Conservation (phyloP, 164 flowering plant species). For the Liquidambar formosana region DNA sequence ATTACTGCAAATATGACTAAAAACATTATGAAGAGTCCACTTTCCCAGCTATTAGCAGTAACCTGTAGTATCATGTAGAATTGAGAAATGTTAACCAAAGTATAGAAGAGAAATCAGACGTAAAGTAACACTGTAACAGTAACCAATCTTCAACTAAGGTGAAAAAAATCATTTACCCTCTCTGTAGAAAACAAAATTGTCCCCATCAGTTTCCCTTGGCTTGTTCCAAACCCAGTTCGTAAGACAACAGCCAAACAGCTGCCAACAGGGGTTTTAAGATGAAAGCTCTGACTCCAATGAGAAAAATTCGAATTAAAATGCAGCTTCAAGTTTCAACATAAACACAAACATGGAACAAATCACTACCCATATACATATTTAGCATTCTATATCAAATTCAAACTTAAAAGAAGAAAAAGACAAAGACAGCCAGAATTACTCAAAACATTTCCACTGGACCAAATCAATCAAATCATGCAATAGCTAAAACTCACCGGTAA, state of each 20-base stretch:
- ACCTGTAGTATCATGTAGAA: conserved; percentile 54
- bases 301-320: no score
- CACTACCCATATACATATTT: no score
- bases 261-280: conserved; percentile 89
- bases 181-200: conserved; percentile 98
- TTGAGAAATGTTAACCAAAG: not conserved
- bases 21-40: conserved; percentile 91
- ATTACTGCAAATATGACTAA: conserved; percentile 92
- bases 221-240: conserved; percentile 97
- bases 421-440: no score
- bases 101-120: not conserved
- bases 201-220: conserved; percentile 97
- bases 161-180: conserved; percentile 54
- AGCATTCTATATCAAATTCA: no score
- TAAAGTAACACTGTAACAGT: not conserved
- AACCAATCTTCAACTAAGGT: conserved; percentile 10
- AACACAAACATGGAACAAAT: no score
- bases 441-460: no score
- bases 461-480: no score
- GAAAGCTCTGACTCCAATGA: conserved; percentile 48
- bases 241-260: conserved; percentile 94
- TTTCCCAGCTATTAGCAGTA: conserved; percentile 99
- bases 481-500: no score
- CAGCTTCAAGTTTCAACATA: no score
- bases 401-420: no score